phyloP scores from a whole-genome alignment of 2,329 filamentous ascomycete species.

The Sphaerulina vaccinii region DNA sequence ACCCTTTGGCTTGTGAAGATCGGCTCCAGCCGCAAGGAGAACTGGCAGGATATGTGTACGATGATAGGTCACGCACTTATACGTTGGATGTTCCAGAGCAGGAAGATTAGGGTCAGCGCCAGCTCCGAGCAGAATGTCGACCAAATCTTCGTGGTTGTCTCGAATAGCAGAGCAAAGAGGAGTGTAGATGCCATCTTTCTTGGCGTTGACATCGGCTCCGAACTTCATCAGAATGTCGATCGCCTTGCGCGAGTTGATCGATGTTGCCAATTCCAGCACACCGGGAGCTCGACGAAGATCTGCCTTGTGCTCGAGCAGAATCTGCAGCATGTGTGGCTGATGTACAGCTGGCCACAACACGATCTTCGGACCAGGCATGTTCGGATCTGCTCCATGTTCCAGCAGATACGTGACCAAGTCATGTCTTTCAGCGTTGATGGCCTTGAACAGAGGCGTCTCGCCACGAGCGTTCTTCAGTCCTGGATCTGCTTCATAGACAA shows the following conservation, averaged over 20 bases:
- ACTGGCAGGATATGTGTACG: conserved; percentile 60
- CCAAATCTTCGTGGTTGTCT: conserved; percentile 62
- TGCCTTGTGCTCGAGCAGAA: conserved; percentile 55
- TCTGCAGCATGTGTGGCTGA: conserved; percentile 57
- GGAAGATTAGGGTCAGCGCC: conserved; percentile 54
- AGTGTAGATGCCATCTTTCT: conserved; percentile 64
- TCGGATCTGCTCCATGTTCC: conserved; percentile 63
- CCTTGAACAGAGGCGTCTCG: conserved; percentile 62
- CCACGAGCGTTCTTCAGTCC: conserved; percentile 62
- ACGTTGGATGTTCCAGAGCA: conserved; percentile 64
- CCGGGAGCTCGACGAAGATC: conserved; percentile 61
- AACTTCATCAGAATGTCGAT: conserved; percentile 61
- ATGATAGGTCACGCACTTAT: conserved; percentile 68
- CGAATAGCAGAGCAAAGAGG: conserved; percentile 67
- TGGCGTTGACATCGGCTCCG: conserved; percentile 61
- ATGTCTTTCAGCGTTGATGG: conserved; percentile 56
- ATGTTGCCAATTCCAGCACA: conserved; percentile 66
- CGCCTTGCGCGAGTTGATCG: conserved; percentile 61
- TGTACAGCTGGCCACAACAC: conserved; percentile 66
- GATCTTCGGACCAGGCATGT: conserved; percentile 55
- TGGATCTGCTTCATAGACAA: conserved; percentile 59
- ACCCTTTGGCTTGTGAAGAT: conserved; percentile 60
- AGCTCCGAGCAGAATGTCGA: conserved; percentile 57
- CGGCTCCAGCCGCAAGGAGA: conserved; percentile 60
- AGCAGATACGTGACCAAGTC: conserved; percentile 57